Evolutionary conservation across 2,329 filamentous ascomycete genomes (phyloP).

Genomic region (Aspergillus costaricaensis): DNA sequence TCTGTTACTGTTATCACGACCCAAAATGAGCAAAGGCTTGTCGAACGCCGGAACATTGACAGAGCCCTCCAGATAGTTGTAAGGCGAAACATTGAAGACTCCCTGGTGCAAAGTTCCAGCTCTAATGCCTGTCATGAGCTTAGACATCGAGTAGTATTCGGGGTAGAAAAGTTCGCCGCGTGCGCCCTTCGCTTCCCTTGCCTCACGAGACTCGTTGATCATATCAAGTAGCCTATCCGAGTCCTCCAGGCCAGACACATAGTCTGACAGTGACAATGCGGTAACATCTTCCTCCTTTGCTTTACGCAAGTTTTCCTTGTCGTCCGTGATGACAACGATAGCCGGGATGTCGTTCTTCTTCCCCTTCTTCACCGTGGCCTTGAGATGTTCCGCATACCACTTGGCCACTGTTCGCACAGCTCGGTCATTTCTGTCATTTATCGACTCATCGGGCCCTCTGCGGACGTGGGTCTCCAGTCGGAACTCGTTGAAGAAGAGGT

Average conservation of each 20-base stretch:
- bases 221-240: constrained; percentile 86
- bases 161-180: constrained; percentile 77
- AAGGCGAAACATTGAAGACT: constrained; percentile 92
- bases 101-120: constrained; percentile 88
- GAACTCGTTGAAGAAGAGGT: constrained; percentile 99
- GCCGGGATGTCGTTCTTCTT: constrained; percentile 64
- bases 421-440: constrained; percentile 96
- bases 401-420: constrained; percentile 81
- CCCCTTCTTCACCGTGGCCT: constrained; percentile 57
- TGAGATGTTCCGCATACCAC: constrained; percentile 87
- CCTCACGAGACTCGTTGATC: constrained; percentile 78
- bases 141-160: constrained; percentile 86
- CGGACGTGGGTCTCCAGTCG: constrained; percentile 84
- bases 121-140: constrained; percentile 91
- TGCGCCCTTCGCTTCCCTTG: constrained; percentile 63
- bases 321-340: constrained; percentile 92
- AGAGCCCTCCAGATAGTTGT: constrained; percentile 95
- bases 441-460: constrained; percentile 74
- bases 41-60: constrained; percentile 89
- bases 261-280: constrained; percentile 69
- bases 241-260: constrained; percentile 81
- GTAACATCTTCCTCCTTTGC: constrained; percentile 71
- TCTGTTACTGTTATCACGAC: constrained; percentile 93
- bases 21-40: constrained; percentile 82
- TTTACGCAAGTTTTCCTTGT: constrained; percentile 82